phyloP scores from a whole-genome alignment of 805 yeast species.

The Candida rishiriensis region DNA sequence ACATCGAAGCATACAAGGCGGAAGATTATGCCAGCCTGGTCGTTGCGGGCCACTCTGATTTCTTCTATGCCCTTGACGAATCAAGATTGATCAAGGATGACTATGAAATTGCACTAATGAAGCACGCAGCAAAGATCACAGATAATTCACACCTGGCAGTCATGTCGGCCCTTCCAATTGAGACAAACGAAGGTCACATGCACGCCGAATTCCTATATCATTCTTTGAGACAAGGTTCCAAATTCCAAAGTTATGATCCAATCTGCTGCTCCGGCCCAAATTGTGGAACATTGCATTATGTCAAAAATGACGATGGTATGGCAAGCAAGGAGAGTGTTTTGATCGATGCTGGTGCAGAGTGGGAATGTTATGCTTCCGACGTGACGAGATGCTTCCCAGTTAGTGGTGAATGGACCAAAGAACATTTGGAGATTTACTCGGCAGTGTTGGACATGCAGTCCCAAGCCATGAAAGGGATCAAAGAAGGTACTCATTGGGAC shows the following conservation, averaged over 20 bases:
- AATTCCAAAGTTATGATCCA: constrained; percentile 86
- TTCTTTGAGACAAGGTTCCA: constrained; percentile 90
- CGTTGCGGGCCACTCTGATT: constrained; percentile 39
- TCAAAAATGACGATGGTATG: constrained; percentile 68
- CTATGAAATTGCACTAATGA: constrained; percentile 71
- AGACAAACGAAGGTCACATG: constrained; percentile 81
- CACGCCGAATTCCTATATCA: constrained; percentile 96
- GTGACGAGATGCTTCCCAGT: constrained; percentile 96
- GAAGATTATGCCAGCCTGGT: constrained; percentile 33
- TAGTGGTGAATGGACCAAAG: constrained; percentile 82
- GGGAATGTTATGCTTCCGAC: constrained; percentile 89
- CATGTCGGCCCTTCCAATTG: constrained; percentile 89
- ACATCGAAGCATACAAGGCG: constrained; percentile 43
- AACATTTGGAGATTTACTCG: constrained; percentile 77
- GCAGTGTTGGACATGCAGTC: constrained; percentile 80
- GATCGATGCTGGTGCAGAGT: constrained; percentile 97
- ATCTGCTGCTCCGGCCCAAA: constrained; percentile 92
- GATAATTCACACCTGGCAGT: constrained; percentile 88
- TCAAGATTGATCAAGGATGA: constrained; percentile 80
- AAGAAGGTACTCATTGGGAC: constrained; percentile 86
- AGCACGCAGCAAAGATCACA: constrained; percentile 77
- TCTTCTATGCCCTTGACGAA: constrained; percentile 80
- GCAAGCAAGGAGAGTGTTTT: constrained; percentile 61
- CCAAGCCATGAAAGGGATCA: constrained; percentile 63
- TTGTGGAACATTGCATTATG: constrained; percentile 88